Base-by-base conservation (phyloP, 1,284 basidiomycete genomes). In the Papiliotrema flavescens region DNA sequence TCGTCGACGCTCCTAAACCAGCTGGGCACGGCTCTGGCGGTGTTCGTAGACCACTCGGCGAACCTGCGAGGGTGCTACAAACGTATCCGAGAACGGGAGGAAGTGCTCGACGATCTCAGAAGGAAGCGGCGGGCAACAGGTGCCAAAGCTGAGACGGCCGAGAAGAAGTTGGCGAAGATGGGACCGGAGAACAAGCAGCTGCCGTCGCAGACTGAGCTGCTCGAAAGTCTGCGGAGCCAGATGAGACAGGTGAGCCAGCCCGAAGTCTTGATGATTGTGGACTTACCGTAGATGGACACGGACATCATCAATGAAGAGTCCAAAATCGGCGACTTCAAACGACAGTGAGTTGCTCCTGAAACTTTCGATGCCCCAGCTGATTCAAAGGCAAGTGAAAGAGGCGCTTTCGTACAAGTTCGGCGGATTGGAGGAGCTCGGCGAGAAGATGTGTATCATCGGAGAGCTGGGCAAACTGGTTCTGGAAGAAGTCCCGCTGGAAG, bases 121-220 rank as follows among this genome's bases (percentile, higher is more conserved):
- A 81, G 84, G 20, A 81, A 85, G 19, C 81, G 91, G 53, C 85
- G 85, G 60, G 79, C 79, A 6, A 80, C 92, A 3, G 82, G 80
- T 14, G 74, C 81, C 24, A 88, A 88, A 59, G 89, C 91, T 0
- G 93, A 96, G 56, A 74, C 83, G n/a, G 90, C 90, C 0, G 92
- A 96, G 70, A 88, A 82, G 79, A 95, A 93, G 74, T 81, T 97
- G 24, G 83, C 82, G 70, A 95, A 88, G 79, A 96, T 96, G 92
- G 84, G 83, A 50, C 82, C 89, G 0, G 91, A 92, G 76, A 86
- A 96, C 79, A 97, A 96, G 80, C 88, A 89, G 65, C 77, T 93
- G 35, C 78, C 80, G 19, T 70, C 79, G 56, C 92, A 96, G 76
- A 89, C 86, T 0, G 87, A 91, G 24, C 75, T 81, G 3, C 78